These are phyloP conservation scores for Chlamydomonas applanata DNA, from an alignment of 139 green algal species.

Conservation along the genomic window DNA sequence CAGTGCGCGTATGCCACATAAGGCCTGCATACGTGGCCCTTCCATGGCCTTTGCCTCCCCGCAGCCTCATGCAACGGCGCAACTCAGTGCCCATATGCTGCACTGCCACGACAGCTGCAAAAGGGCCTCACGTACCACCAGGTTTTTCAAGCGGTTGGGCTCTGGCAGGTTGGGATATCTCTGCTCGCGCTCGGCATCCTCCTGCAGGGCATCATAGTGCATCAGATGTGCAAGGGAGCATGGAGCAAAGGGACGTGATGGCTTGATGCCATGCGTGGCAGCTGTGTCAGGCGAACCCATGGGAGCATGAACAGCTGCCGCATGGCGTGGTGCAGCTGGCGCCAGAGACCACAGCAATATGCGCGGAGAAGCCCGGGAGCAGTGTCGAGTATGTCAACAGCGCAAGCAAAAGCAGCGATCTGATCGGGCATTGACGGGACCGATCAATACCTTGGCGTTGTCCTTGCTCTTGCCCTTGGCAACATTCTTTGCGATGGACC, in stretches of 20 bases:
- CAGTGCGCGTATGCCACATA: not conserved
- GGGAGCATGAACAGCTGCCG: too few species aligned
- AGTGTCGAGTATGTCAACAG: constrained; percentile 1
- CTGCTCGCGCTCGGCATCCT: constrained; percentile 49
- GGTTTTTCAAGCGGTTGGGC: constrained; percentile 68
- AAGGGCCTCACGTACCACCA: constrained; percentile 53
- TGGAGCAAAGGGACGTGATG: not conserved
- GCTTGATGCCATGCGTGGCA: not conserved
- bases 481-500: not conserved
- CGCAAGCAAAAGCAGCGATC: not conserved
- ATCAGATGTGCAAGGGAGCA: not conserved
- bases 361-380: too few species aligned
- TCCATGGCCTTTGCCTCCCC: not conserved
- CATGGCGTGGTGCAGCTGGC: too few species aligned
- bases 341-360: too few species aligned
- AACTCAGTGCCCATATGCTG: not conserved
- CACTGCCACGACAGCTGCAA: not conserved
- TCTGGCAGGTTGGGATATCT: constrained; percentile 73
- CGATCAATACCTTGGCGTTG: not conserved
- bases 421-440: not conserved
- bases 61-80: not conserved
- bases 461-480: constrained; percentile 29
- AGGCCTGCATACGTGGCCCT: not conserved
- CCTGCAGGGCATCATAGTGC: constrained; percentile 25
- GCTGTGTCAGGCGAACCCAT: not conserved